Percentiles rank a stretch among this genome's conserved stretches.
Conservation (phyloP, 805 yeast genomes). For the Starmera quercuum region DNA sequence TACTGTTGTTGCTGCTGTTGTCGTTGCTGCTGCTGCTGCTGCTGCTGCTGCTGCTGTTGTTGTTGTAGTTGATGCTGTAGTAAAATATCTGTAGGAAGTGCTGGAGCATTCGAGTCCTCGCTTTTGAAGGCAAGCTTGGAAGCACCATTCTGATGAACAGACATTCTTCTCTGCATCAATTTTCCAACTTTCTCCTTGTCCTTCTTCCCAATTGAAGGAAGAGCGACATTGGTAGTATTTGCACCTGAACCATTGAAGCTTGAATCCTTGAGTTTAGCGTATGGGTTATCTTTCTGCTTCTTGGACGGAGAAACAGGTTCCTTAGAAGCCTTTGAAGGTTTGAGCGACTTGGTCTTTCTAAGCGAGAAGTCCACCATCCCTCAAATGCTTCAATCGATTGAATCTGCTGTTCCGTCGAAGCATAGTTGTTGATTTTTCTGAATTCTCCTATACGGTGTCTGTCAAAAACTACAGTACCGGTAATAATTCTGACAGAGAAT, state of each 20-base stretch:
- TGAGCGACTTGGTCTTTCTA: slow-evolving; percentile 20
- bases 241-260: slow-evolving; percentile 11
- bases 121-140: slow-evolving; percentile 1
- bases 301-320: slow-evolving; percentile 9
- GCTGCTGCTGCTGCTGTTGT: slow-evolving; percentile 1
- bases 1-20: slow-evolving; percentile 13
- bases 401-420: not conserved
- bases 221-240: not conserved
- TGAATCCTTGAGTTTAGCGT: slow-evolving; percentile 12
- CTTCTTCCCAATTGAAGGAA: slow-evolving; percentile 26
- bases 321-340: slow-evolving; percentile 16
- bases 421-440: not conserved
- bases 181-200: slow-evolving; percentile 31
- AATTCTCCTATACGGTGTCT: no score
- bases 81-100: slow-evolving; percentile 20
- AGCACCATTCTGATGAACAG: slow-evolving; percentile 25
- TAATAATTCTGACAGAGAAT: no score
- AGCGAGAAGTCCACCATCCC: slow-evolving; percentile 26
- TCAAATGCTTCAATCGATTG: not conserved
- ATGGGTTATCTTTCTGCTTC: slow-evolving; percentile 14
- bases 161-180: slow-evolving; percentile 36
- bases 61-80: slow-evolving; percentile 8
- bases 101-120: slow-evolving; percentile 14
- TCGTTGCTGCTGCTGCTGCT: slow-evolving; percentile 3
- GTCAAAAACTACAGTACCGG: no score